These are phyloP conservation scores for Lactarius indigo DNA, from an alignment of 768 basidiomycete genomes.

Conservation along the genomic window DNA sequence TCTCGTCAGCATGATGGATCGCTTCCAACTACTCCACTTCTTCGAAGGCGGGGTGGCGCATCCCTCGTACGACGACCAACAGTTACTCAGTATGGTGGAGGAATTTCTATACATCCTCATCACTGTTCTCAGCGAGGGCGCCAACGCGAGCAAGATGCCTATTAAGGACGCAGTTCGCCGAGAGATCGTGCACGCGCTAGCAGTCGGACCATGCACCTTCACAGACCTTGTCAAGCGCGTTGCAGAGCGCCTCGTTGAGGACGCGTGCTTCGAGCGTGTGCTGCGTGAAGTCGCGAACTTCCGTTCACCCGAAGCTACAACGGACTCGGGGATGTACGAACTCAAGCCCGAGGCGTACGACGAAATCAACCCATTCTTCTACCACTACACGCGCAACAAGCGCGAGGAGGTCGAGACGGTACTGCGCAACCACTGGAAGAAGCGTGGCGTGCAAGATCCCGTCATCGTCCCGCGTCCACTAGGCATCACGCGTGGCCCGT, in stretches of 20 bases:
- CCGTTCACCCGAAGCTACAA: constrained; percentile 69
- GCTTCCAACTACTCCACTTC: constrained; percentile 78
- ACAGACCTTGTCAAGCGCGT: constrained; percentile 90
- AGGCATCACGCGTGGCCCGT: constrained; percentile 63
- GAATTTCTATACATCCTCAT: constrained; percentile 88
- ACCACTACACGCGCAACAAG: constrained; percentile 91
- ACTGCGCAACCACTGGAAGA: constrained; percentile 62
- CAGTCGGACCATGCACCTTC: constrained; percentile 82
- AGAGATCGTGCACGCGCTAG: constrained; percentile 88
- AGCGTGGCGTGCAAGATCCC: constrained; percentile 58
- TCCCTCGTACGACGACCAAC: constrained; percentile 60
- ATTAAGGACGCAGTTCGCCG: constrained; percentile 63
- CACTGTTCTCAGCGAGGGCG: constrained; percentile 79
- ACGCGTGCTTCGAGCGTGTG: constrained; percentile 75
- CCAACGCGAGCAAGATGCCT: constrained; percentile 65
- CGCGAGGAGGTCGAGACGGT: constrained; percentile 86
- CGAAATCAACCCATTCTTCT: constrained; percentile 94
- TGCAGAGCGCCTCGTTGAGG: constrained; percentile 85
- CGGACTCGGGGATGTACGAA: constrained; percentile 85
- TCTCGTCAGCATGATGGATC: constrained; percentile 83
- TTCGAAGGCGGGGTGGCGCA: constrained; percentile 67
- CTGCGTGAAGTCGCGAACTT: constrained; percentile 78
- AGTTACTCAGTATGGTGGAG: constrained; percentile 83
- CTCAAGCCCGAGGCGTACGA: constrained; percentile 78
- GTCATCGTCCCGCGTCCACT: constrained; percentile 76